Evolutionary conservation across 441 rosid genomes (phyloP).

Genomic region (Pelargonium cotyledonis): DNA sequence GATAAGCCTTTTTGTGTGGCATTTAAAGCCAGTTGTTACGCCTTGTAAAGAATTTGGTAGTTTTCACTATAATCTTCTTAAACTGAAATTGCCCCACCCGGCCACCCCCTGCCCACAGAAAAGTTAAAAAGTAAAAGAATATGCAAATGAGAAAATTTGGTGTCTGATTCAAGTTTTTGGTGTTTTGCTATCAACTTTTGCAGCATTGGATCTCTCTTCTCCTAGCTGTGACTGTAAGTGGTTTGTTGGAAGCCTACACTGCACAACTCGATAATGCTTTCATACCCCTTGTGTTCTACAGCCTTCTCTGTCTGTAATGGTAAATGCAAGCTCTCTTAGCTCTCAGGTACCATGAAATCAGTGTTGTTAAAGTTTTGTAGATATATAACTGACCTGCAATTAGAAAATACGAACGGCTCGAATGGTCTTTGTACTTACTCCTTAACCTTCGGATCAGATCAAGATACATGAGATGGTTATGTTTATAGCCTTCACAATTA

Average conservation of each 20-base stretch:
- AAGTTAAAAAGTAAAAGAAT: no score
- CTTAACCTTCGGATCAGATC: neutral
- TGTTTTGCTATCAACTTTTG: constrained; percentile 19
- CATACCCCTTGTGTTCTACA: constrained; percentile 87
- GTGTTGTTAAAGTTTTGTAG: neutral
- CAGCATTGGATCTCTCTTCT: constrained; percentile 89
- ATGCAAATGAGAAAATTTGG: no score
- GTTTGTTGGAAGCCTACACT: constrained; percentile 93
- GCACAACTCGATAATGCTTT: constrained; percentile 92
- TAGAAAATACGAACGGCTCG: neutral
- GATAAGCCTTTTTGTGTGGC: no score
- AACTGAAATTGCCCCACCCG: no score
- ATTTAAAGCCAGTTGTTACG: no score
- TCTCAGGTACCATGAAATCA: constrained; percentile 3
- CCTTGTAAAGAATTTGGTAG: no score
- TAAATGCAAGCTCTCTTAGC: constrained; percentile 10
- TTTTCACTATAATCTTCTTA: no score
- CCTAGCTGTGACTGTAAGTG: constrained; percentile 63
- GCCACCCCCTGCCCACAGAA: no score
- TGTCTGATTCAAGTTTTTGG: constrained; percentile 2
- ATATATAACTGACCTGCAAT: constrained; percentile 1
- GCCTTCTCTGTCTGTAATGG: constrained; percentile 76
- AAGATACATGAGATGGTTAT: constrained; percentile 1
- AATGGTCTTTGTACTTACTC: neutral
- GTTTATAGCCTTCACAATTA: neutral